A percentile compares a stretch with the other conserved stretches of the same genome.
Conservation (phyloP, 2,329 filamentous ascomycete species). For the Apiospora saccharicola region DNA sequence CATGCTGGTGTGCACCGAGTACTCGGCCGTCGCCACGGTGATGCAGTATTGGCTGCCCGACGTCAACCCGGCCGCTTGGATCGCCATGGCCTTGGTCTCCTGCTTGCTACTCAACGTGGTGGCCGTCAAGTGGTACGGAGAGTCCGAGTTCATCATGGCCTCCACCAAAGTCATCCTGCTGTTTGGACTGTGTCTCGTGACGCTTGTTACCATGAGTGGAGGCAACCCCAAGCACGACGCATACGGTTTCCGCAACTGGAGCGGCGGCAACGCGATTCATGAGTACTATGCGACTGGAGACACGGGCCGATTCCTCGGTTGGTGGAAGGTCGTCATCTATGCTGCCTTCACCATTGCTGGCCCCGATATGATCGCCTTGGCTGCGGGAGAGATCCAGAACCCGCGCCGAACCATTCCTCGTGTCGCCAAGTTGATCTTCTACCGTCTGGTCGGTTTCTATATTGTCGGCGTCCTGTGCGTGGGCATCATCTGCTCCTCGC, state of each 20-base stretch:
- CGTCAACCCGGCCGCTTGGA: slow-evolving; percentile 56
- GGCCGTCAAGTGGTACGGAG: slow-evolving; percentile 53
- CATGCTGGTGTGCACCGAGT: slow-evolving; percentile 55
- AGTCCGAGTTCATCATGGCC: slow-evolving; percentile 62
- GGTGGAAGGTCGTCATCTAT: slow-evolving; percentile 55
- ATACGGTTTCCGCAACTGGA: slow-evolving; percentile 62
- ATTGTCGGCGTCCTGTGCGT: slow-evolving; percentile 20
- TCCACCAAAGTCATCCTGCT: slow-evolving; percentile 58
- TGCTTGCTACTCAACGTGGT: slow-evolving; percentile 57
- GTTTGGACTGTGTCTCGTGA: slow-evolving; percentile 64
- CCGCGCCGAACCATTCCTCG: slow-evolving; percentile 64
- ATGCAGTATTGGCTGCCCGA: slow-evolving; percentile 53
- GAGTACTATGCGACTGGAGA: slow-evolving; percentile 44
- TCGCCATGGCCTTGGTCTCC: slow-evolving; percentile 54
- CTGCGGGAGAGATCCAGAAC: slow-evolving; percentile 57
- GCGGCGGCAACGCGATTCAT: slow-evolving; percentile 29
- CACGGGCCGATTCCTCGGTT: slow-evolving; percentile 66
- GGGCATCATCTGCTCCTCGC: slow-evolving; percentile 49
- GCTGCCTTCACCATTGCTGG: slow-evolving; percentile 66
- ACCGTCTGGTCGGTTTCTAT: slow-evolving; percentile 60
- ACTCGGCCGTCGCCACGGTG: slow-evolving; percentile 52
- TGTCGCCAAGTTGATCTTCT: slow-evolving; percentile 70
- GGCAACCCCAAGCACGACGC: slow-evolving; percentile 64
- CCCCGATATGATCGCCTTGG: slow-evolving; percentile 61
- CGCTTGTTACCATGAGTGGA: slow-evolving; percentile 69